Conservation (phyloP, 139 green algal species). For the Micractinium conductrix region DNA sequence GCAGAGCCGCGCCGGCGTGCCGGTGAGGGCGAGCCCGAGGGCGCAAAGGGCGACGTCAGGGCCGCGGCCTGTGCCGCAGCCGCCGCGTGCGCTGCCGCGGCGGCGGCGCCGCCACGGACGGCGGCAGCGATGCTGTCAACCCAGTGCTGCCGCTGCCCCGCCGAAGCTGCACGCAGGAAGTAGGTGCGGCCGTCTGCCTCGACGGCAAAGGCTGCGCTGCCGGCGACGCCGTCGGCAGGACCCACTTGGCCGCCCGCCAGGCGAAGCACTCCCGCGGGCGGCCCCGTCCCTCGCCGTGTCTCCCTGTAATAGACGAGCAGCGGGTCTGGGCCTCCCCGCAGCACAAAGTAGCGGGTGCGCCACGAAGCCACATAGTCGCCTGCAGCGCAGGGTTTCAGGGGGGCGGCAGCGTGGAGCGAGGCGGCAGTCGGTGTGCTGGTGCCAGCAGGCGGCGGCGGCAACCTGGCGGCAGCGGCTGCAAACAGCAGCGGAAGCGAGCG, state of each 20-base stretch:
- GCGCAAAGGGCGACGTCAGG: background rate
- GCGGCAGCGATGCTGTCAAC: background rate
- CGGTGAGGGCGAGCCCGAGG: background rate
- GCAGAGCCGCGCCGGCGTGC: background rate
- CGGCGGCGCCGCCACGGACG: background rate
- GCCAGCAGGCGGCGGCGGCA: too few species aligned
- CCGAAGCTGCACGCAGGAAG: background rate
- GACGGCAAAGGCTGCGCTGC: background rate
- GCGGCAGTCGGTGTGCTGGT: too few species aligned
- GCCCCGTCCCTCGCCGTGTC: background rate
- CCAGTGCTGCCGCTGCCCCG: slow-evolving; percentile 23
- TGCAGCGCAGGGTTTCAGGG: too few species aligned
- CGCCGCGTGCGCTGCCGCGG: background rate
- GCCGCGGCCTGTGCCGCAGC: background rate
- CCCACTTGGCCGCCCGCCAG: background rate
- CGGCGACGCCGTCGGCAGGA: too few species aligned
- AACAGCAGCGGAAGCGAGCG: too few species aligned
- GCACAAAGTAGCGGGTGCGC: slow-evolving; percentile 29
- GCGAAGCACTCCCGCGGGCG: slow-evolving; percentile 5
- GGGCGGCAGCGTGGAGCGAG: too few species aligned
- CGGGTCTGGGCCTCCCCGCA: background rate
- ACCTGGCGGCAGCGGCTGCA: too few species aligned
- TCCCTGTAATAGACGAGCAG: slow-evolving; percentile 1
- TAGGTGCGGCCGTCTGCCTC: background rate
- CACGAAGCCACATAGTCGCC: slow-evolving; percentile 15